Evolutionary conservation across 768 basidiomycete genomes (phyloP), one percentile per base, ranked within the genome.

Genomic region (Psilocybe subaeruginosa): DNA sequence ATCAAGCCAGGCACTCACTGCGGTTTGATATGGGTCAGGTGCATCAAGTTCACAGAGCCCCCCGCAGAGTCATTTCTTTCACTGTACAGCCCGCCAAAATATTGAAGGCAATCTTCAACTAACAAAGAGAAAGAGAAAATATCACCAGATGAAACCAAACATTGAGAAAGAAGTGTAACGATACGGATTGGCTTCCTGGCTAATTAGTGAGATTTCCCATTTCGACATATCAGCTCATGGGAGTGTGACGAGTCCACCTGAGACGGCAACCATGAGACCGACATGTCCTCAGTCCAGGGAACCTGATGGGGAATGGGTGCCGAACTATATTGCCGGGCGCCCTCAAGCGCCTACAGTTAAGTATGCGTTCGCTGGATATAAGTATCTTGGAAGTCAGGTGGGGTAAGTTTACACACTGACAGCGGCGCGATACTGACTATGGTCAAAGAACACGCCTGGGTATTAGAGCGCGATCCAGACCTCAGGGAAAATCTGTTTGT

Each of bases 281-380:
- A 16, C 4, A 30, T 49, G 51, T 53, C 51, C 8, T 17, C 31
- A 31, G 33, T 33, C 16, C 33, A 53, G 33, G 5, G 30, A 23
- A 8, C 51, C 8, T 33, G 51, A 53, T 35, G 51, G 51, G 19
- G 37, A 37, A 54, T 3, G 23, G 17, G 4, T 58, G 63, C 63
- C 56, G 60, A 55, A n/a, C 3, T 35, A 23, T 1, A 54, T 17
- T 53, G 39, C 58, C 54, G 58, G 23, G 63, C 63, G 63, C 49
- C 46, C 49, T 52, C 49, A 64, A 58, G 63, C 63, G 63, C 63
- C 63, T 60, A 64, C 37, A 53, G 54, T 57, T 30, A 52, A 57
- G 30, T 11, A 4, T 7, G 19, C 41, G 17, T 43, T 35, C 41
- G 35, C 29, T 48, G 48, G 19, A 37, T 46, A 35, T 39, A 54